Evolutionary conservation across 2,329 filamentous ascomycete genomes (phyloP), one percentile per base, ranked within the genome.

Genomic region (Paecilomyces fulvus): DNA sequence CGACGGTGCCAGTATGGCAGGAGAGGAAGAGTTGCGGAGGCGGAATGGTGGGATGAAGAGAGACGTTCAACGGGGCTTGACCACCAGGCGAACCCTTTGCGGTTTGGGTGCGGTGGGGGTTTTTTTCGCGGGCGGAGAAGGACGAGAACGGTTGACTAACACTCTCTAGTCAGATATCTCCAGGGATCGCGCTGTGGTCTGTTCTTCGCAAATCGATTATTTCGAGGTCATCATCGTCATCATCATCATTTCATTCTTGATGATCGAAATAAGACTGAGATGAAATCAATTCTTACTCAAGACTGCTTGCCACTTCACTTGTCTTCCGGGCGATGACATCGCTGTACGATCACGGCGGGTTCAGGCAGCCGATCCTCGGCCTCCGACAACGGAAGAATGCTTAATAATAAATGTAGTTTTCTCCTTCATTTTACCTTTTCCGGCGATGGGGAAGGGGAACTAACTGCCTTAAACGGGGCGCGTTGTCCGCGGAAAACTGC

Each of bases 61-160:
- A 52, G 28, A 31, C 31, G 49, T 46, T 17, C 33, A 30, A 30
- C 49, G 54, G 58, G 56, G 52, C 51, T 33, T 50, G 54, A 57
- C 46, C 48, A 2, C 5, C 21, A 23, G 48, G 20, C 60, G 63
- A 62, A 58, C 57, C 61, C 61, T 60, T 58, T 53, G 55, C 30
- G 50, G 48, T n/a, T n/a, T 6, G 48, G 21, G 48, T 60, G 59
- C 56, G 52, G 61, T 55, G 58, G 56, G 51, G 28, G 37, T 10
- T 1, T 28, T 33, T 37, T 12, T 49, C 30, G 53, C 52, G 48
- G 55, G 28, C 12, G 33, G 12, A n/a, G 14, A n/a, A 37, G 33
- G 25, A 28, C 25, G 25, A 28, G 25, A 28, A 28, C 25, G 4
- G 25, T 3, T 28, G 25, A 28, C 25, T 28, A 28, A 28, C 25